Evolutionary conservation across 78 protist genomes (phyloP).

Genomic region (Anaeramoeba flamelloides): DNA sequence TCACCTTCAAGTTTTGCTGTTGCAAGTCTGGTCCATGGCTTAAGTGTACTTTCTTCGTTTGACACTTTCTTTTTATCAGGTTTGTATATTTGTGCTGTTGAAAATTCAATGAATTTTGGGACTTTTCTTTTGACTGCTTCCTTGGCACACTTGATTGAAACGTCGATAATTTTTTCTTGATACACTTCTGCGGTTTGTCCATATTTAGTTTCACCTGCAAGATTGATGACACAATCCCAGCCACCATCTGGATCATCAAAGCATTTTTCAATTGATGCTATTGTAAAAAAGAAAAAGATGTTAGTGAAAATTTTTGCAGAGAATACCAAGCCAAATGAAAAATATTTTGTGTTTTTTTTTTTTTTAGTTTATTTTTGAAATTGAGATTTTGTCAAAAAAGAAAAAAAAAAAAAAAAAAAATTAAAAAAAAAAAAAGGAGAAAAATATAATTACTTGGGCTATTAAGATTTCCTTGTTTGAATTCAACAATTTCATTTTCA

Average conservation of each 20-base stretch:
- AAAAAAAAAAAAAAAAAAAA: too few relatives aligned
- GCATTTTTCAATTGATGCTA: too few relatives aligned
- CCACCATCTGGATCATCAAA: conserved; percentile 31
- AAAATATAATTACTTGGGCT: not conserved
- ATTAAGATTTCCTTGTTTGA: conserved; percentile 54
- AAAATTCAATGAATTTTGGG: conserved; percentile 59
- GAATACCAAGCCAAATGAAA: too few relatives aligned
- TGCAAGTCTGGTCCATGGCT: conserved; percentile 69
- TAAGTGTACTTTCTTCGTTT: conserved; percentile 37
- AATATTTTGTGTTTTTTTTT: too few relatives aligned
- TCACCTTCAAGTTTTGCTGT: conserved; percentile 48
- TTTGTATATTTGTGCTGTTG: conserved; percentile 72
- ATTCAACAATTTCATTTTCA: conserved; percentile 50
- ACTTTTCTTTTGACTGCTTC: conserved; percentile 44
- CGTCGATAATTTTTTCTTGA: conserved; percentile 34
- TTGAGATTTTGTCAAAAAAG: too few relatives aligned
- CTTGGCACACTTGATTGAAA: conserved; percentile 27
- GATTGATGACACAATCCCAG: conserved; percentile 61
- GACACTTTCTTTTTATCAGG: conserved; percentile 43
- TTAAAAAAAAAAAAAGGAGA: too few relatives aligned
- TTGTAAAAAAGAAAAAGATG: too few relatives aligned
- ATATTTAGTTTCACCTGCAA: conserved; percentile 71
- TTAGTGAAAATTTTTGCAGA: too few relatives aligned
- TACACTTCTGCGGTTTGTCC: conserved; percentile 57
- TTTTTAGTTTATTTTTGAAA: too few relatives aligned